These are phyloP conservation scores for Leccinum griseonigrum DNA, from an alignment of 1,284 basidiomycete genomes.

Conservation along the genomic window DNA sequence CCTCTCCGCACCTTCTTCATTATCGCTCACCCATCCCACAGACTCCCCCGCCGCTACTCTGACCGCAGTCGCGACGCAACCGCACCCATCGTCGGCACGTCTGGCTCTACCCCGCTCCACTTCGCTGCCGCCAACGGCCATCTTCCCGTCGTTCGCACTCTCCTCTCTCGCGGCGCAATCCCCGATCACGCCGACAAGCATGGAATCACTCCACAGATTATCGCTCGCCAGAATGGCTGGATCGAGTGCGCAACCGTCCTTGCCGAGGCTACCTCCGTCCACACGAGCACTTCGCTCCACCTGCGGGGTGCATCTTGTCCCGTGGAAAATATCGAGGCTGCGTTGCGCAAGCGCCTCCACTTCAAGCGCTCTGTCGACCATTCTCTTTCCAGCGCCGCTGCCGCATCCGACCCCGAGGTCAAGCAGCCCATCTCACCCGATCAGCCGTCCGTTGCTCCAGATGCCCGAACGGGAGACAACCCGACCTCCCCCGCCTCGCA, in stretches of 20 bases:
- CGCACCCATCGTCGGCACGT: slow-evolving; percentile 71
- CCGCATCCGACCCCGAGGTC: slow-evolving; percentile 25
- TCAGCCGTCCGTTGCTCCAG: slow-evolving; percentile 8
- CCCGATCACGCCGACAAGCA: slow-evolving; percentile 82
- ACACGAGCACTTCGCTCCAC: slow-evolving; percentile 16
- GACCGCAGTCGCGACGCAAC: slow-evolving; percentile 65
- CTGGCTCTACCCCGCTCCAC: slow-evolving; percentile 89
- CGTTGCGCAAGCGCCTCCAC: slow-evolving; percentile 37
- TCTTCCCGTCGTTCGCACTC: slow-evolving; percentile 65
- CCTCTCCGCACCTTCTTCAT: not conserved
- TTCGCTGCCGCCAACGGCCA: slow-evolving; percentile 94
- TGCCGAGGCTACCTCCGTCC: slow-evolving; percentile 13
- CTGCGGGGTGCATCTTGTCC: slow-evolving; percentile 22
- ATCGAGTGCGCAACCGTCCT: slow-evolving; percentile 62
- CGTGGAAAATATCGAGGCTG: slow-evolving; percentile 34
- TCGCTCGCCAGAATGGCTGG: slow-evolving; percentile 70
- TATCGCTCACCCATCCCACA: slow-evolving; percentile 29
- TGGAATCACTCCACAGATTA: slow-evolving; percentile 74
- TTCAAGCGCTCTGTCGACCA: slow-evolving; percentile 49
- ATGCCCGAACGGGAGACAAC: slow-evolving; percentile 8
- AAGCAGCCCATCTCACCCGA: slow-evolving; percentile 17
- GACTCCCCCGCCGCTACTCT: slow-evolving; percentile 77
- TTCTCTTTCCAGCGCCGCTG: slow-evolving; percentile 30
- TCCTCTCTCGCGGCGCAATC: slow-evolving; percentile 79
- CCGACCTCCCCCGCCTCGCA: slow-evolving; percentile 11